Percentiles rank a stretch among this genome's conserved stretches.
These are phyloP conservation scores for Zygoascus bituminiphila DNA, from an alignment of 805 yeast species.

Conservation along the genomic window DNA sequence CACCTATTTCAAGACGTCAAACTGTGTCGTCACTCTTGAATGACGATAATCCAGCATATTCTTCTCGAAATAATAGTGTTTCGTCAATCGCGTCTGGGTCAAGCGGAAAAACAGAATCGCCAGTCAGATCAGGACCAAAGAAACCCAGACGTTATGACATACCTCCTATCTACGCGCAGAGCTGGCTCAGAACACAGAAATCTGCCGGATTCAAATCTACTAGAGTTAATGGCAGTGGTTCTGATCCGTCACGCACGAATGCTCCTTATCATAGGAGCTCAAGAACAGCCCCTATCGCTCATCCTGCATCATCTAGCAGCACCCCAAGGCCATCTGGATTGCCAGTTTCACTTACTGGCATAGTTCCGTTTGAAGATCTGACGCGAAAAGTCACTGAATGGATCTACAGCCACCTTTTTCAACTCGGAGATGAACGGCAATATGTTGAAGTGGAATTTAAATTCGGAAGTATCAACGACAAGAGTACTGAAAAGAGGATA, in stretches of 20 bases:
- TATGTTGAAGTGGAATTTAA: conserved; percentile 40
- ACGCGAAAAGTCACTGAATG: conserved; percentile 79
- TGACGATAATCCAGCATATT: conserved; percentile 16
- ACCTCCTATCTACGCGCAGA: conserved; percentile 6
- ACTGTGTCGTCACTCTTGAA: conserved; percentile 20
- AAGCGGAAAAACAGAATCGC: neutral
- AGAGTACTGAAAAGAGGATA: conserved; percentile 22
- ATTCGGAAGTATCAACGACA: conserved; percentile 26
- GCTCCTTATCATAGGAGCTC: neutral
- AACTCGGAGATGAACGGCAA: conserved; percentile 20
- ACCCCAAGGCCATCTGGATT: conserved; percentile 23
- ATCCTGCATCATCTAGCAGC: neutral
- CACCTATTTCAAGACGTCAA: conserved; percentile 11
- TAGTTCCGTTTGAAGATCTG: conserved; percentile 70
- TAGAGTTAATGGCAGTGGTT: neutral
- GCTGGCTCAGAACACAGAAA: neutral
- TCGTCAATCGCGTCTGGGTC: neutral
- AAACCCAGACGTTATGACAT: conserved; percentile 2
- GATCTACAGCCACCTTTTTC: conserved; percentile 70
- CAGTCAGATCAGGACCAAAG: neutral
- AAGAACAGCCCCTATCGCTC: neutral
- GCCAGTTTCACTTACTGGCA: conserved; percentile 56
- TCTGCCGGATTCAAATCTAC: neutral
- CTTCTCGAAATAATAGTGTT: neutral
- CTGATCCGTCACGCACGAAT: neutral